A percentile compares a stretch with the other conserved stretches of the same genome.
These are phyloP conservation scores for Microsporum ferrugineum DNA, from an alignment of 2,329 filamentous ascomycete species.

Conservation along the genomic window DNA sequence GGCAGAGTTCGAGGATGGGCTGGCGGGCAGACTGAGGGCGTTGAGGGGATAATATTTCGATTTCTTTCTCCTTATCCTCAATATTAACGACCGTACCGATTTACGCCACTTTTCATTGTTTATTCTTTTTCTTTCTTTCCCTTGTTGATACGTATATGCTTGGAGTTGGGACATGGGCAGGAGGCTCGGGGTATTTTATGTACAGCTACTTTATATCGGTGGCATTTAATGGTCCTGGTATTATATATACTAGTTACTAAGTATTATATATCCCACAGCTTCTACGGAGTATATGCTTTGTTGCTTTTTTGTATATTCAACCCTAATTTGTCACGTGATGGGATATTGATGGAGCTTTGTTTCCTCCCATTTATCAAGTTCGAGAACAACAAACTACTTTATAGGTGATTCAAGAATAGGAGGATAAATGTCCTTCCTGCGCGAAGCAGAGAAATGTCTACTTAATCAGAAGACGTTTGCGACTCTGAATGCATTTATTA, in stretches of 20 bases:
- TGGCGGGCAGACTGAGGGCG: slow-evolving; percentile 32
- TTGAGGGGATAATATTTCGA: slow-evolving; percentile 24
- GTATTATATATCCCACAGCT: neutral
- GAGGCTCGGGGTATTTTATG: neutral
- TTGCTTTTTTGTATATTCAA: too few species aligned
- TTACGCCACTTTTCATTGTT: neutral
- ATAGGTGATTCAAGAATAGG: neutral
- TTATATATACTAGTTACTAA: neutral
- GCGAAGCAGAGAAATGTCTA: slow-evolving; percentile 34
- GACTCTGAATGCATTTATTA: slow-evolving; percentile 33
- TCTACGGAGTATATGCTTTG: too few species aligned
- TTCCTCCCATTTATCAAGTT: neutral
- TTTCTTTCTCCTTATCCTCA: neutral
- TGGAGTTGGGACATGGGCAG: neutral
- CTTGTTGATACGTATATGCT: neutral
- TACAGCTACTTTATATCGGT: neutral
- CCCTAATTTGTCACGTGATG: neutral
- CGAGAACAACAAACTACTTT: neutral
- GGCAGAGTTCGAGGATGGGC: slow-evolving; percentile 31
- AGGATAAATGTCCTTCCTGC: slow-evolving; percentile 34
- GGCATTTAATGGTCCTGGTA: neutral
- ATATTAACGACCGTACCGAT: neutral
- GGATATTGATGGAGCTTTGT: neutral
- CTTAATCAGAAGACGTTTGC: slow-evolving; percentile 29
- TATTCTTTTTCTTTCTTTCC: neutral